Base-by-base conservation (phyloP, 768 basidiomycete species). In the Tulasnella sp. region DNA sequence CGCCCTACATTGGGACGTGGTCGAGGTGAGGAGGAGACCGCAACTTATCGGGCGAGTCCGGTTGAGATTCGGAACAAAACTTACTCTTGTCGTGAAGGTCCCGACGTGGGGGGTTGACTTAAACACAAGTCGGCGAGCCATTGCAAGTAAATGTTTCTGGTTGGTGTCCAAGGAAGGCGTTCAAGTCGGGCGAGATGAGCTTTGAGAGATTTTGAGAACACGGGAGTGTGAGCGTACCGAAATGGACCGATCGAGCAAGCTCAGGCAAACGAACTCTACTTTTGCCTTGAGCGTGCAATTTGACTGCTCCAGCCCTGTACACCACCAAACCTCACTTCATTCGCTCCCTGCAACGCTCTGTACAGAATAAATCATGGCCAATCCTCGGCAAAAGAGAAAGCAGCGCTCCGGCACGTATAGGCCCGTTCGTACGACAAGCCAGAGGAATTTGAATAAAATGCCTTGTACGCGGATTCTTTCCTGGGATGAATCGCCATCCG, bases 321-420 rank as follows among this genome's bases (percentile, higher is more conserved):
- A n/a, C 52, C 44, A 22, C 7, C 52, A n/a, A 29, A 22, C 26
- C 16, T 29, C 52, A 17, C 22, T 39, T 71, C 64, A 26, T 41
- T 59, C 52, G 22, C 4, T 29, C 52, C 14, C 29, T 59, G 26
- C 42, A 0, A 8, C 22, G 52, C 22, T 29, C 32, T 32, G 19
- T 59, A 29, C 14, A 59, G 26, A 64, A 47, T 42, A 74, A 73
- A 78, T 32, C 26, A 97, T 98, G 95, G 94, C 89, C 71, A 98
- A 97, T 80, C 95, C 95, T 75, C 88, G 95, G 71, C 96, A 98
- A 81, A 86, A 95, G 74, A 86, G 89, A 76, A 98, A 98, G 82
- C 80, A 86, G 26, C 88, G 90, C 47, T 95, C 94, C 32, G 87
- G 88, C 19, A 83, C 87, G n/a, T 85, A 93, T 79, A 88, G 83